phyloP scores from a whole-genome alignment of 169 alveolate species.

The Eimeria tenella region DNA sequence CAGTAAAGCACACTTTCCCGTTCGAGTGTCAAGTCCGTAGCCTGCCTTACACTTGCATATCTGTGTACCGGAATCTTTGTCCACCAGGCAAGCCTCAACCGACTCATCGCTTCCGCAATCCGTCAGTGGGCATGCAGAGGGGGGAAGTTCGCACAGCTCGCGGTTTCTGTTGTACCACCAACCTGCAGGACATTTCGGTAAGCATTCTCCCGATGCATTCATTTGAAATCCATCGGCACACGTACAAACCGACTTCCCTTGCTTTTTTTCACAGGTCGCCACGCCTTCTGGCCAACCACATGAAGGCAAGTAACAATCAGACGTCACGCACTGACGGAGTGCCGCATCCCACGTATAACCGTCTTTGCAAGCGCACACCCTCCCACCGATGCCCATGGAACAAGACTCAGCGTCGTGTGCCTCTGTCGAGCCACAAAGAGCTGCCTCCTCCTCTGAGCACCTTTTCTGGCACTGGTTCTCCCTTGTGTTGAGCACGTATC shows the following conservation, averaged over 20 bases:
- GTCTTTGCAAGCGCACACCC: conserved; percentile 56
- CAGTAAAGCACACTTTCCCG: conserved; percentile 41
- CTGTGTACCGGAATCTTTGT: conserved; percentile 41
- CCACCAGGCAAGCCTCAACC: conserved; percentile 48
- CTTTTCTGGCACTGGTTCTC: conserved; percentile 53
- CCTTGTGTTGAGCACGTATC: conserved; percentile 40
- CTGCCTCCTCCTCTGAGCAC: conserved; percentile 69
- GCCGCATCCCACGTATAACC: conserved; percentile 23
- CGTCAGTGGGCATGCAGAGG: background rate
- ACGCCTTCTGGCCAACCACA: conserved; percentile 70
- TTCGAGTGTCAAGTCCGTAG: conserved; percentile 33
- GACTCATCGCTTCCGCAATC: conserved; percentile 47
- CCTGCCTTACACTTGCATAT: conserved; percentile 69
- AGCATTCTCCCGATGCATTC: conserved; percentile 44
- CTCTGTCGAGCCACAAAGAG: conserved; percentile 55
- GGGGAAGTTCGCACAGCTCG: conserved; percentile 49
- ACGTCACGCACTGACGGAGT: background rate
- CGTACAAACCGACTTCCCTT: background rate
- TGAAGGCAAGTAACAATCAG: conserved; percentile 25
- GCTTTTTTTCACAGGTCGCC: background rate
- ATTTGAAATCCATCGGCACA: conserved; percentile 32
- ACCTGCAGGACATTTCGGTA: conserved; percentile 34
- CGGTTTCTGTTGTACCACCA: conserved; percentile 64
- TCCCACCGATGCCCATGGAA: conserved; percentile 63
- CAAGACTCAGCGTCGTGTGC: conserved; percentile 42